phyloP scores from a whole-genome alignment of 179 eudicot genomes.

The Beta corolliflora region DNA sequence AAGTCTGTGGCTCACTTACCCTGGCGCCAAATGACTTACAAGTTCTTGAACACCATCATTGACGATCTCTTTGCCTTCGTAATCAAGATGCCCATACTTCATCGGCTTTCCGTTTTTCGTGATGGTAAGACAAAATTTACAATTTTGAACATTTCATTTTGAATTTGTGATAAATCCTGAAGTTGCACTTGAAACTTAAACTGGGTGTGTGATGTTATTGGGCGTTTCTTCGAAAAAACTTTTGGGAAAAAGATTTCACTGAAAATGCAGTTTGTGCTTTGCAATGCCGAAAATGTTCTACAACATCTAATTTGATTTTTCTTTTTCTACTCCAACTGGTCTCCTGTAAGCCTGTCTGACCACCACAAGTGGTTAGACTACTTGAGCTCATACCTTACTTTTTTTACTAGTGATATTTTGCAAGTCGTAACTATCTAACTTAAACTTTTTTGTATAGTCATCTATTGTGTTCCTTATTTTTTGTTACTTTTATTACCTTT shows the following conservation, averaged over 20 bases:
- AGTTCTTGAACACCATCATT: constrained; percentile 95
- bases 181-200: neutral
- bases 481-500: too few relatives aligned
- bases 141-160: neutral
- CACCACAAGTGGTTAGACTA: too few relatives aligned
- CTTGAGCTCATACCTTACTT: too few relatives aligned
- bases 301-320: neutral
- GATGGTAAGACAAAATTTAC: constrained; percentile 60
- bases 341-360: too few relatives aligned
- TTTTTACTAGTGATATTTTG: too few relatives aligned
- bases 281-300: neutral
- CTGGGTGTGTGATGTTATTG: too few relatives aligned
- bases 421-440: too few relatives aligned
- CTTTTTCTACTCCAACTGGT: too few relatives aligned
- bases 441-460: too few relatives aligned
- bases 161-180: neutral
- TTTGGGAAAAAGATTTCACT: neutral
- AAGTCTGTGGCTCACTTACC: constrained; percentile 97
- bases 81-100: constrained; percentile 90
- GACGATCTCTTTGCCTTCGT: constrained; percentile 99
- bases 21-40: constrained; percentile 99
- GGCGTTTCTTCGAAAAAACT: neutral
- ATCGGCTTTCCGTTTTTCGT: constrained; percentile 98
- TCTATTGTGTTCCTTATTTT: too few relatives aligned
- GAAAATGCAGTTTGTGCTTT: neutral